Conservation (phyloP, 345 rosid genomes). For the Anacardium occidentale region DNA sequence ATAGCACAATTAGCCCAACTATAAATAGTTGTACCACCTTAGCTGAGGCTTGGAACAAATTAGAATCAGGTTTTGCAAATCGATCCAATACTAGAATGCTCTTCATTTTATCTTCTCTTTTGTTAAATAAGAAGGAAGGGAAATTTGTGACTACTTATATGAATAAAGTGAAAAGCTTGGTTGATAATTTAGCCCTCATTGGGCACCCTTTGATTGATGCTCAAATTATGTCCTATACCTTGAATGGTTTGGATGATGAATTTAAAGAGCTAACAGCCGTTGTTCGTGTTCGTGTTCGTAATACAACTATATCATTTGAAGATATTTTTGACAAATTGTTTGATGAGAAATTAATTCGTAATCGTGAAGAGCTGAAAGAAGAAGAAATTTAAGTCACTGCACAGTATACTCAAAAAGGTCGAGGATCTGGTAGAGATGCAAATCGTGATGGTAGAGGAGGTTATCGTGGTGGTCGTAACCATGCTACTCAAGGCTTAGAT, state of each 20-base stretch:
- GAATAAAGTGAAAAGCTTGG: too few species aligned
- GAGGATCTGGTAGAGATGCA: too few species aligned
- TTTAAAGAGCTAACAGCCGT: neutral
- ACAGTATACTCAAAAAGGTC: too few species aligned
- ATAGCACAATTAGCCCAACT: neutral
- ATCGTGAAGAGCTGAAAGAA: too few species aligned
- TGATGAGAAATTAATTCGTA: too few species aligned
- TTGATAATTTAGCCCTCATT: too few species aligned
- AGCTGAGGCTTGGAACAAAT: slow-evolving; percentile 14
- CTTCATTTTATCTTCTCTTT: too few species aligned
- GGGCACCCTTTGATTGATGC: neutral
- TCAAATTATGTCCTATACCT: neutral
- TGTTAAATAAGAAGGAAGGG: too few species aligned
- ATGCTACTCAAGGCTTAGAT: too few species aligned
- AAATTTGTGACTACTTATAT: too few species aligned
- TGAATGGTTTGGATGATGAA: neutral
- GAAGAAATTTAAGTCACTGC: too few species aligned
- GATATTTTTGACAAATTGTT: neutral
- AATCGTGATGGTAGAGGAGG: neutral
- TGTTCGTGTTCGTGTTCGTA: neutral
- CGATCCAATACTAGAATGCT: too few species aligned
- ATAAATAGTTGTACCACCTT: slow-evolving; percentile 12
- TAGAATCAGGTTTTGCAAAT: neutral
- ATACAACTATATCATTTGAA: neutral
- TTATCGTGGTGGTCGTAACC: neutral